A percentile compares a stretch with the other conserved stretches of the same genome.
Evolutionary conservation across 495 filamentous ascomycete genomes (phyloP).

Genomic region (Neurospora sp.): DNA sequence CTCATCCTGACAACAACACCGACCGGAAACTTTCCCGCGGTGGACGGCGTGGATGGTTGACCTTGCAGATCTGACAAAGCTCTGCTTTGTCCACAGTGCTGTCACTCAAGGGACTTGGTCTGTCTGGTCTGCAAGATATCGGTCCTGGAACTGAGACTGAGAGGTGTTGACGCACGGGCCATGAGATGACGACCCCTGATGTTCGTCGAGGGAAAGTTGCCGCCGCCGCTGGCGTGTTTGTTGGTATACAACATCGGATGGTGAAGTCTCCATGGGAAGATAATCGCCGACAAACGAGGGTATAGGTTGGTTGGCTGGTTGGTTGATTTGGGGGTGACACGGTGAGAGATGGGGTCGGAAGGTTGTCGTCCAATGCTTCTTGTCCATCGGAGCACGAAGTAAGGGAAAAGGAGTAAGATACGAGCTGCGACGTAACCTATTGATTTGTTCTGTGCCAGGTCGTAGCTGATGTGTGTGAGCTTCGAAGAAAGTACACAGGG

Average conservation of each 20-base stretch:
- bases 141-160: not conserved
- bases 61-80: not conserved
- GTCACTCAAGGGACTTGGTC: not conserved
- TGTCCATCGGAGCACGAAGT: not conserved
- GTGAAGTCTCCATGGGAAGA: not conserved
- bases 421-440: slow-evolving; percentile 18
- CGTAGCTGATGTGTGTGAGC: not conserved
- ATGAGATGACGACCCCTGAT: not conserved
- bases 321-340: not conserved
- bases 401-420: slow-evolving; percentile 4
- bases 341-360: not conserved
- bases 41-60: not conserved
- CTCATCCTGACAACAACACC: not conserved
- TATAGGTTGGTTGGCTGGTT: not conserved
- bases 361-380: not conserved
- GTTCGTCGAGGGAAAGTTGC: not conserved
- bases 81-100: not conserved
- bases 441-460: not conserved
- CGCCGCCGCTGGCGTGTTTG: not conserved
- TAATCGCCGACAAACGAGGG: not conserved
- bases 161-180: not conserved
- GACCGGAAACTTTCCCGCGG: not conserved
- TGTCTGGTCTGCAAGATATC: not conserved
- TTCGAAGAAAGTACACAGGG: not conserved
- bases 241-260: not conserved